These are phyloP conservation scores for Gastrodia elata DNA, from an alignment of 106 monocot species.

Conservation along the genomic window DNA sequence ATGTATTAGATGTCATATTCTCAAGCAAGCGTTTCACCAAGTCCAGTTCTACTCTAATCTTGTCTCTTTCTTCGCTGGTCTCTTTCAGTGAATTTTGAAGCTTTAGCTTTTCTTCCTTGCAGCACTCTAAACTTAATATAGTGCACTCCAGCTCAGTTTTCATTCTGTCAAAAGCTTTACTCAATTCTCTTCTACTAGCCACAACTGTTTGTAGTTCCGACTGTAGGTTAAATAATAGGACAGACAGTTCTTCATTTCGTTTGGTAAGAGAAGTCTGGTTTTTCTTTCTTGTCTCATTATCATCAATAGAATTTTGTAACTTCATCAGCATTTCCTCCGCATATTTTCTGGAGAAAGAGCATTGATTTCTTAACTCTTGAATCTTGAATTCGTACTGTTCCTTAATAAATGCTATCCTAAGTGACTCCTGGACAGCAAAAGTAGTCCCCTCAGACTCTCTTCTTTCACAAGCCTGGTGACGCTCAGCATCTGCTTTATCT, in stretches of 20 bases:
- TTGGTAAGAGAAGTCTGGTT: slow-evolving; percentile 60
- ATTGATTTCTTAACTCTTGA: slow-evolving; percentile 74
- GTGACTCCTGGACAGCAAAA: slow-evolving; percentile 46
- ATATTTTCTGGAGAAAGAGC: slow-evolving; percentile 59
- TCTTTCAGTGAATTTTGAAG: slow-evolving; percentile 70
- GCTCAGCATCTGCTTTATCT: slow-evolving; percentile 75
- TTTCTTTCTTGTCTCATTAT: slow-evolving; percentile 67
- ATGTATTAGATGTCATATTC: slow-evolving; percentile 43
- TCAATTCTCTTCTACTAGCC: slow-evolving; percentile 52
- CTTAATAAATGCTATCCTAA: slow-evolving; percentile 90
- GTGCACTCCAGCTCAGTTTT: slow-evolving; percentile 82
- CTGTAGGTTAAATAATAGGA: slow-evolving; percentile 53
- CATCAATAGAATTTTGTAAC: slow-evolving; percentile 87
- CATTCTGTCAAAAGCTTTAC: slow-evolving; percentile 66
- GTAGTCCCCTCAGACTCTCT: slow-evolving; percentile 46
- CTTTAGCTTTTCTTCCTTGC: slow-evolving; percentile 85
- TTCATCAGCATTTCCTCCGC: slow-evolving; percentile 88
- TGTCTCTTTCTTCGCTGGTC: slow-evolving; percentile 63
- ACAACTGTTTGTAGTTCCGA: slow-evolving; percentile 41
- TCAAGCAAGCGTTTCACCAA: slow-evolving; percentile 74
- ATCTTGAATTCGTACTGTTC: slow-evolving; percentile 82
- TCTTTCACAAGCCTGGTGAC: slow-evolving; percentile 43
- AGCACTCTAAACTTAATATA: slow-evolving; percentile 67
- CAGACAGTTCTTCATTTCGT: slow-evolving; percentile 68
- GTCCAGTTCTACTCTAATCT: slow-evolving; percentile 77